Evolutionary conservation across 306 rosid genomes (phyloP), one percentile per base, ranked within the genome.

Genomic region (Cucurbita moschata): DNA sequence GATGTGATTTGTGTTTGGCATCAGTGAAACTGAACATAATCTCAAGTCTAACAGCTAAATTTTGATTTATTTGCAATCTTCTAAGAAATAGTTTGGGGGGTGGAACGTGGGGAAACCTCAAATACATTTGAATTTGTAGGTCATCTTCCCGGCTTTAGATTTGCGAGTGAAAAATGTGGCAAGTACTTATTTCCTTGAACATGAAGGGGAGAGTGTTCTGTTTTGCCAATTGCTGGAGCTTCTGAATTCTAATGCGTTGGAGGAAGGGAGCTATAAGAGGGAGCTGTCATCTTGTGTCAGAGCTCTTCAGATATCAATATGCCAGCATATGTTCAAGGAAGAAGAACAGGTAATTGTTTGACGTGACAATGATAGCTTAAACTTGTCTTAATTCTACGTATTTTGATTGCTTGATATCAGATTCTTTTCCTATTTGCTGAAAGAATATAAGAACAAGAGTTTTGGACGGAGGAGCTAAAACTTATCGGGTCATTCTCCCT

Each of bases 281-380:
- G 96, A 94, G 88, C 80, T 94, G 75, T 92, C 99, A 56, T 94
- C 99, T 56, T 86, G 97, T 85, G 86, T 92, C 0, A 91, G 92
- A 80, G 99, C 96, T 52, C 82, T 94, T 75, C 91, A 85, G 66
- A 94, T 96, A 30, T 89, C 99, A 51, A 78, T 94, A 80, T 87
- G 91, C 91, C 99, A 94, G 77, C 99, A 94, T 87, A 84, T 94
- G 99, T 96, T 94, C 21, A 94, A 94, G 86, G 99, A 94, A 83
- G 96, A 94, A 85, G 92, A 89, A 83, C 99, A 94, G 97, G 99
- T 94, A 85, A 68, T 71, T 15, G 4, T 43, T 56, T 49, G 56
- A 46, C 56, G 7, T 73, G 50, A 19, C 18, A 6, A 37, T 12
- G 21, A 14, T 47, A 13, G 13, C 40, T 46, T 44, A 19, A 21